Conservation (phyloP, 805 yeast genomes). For the Pichia kluyveri region DNA sequence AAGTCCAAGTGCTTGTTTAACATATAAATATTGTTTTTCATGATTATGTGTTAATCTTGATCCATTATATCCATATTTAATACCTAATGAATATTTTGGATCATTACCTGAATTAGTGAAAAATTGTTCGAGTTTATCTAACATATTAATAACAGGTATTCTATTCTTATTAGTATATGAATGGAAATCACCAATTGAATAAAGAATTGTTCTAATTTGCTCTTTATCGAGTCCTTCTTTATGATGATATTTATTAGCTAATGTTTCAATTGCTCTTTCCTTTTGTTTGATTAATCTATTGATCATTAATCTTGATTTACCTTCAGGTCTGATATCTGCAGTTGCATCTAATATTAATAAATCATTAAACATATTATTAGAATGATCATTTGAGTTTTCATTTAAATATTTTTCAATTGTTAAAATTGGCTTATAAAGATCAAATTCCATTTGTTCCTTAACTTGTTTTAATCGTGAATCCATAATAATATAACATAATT, state of each 20-base stretch:
- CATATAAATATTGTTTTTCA: slow-evolving; percentile 63
- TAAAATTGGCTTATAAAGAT: slow-evolving; percentile 60
- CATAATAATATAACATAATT: slow-evolving; percentile 77
- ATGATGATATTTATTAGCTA: slow-evolving; percentile 42
- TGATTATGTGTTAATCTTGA: slow-evolving; percentile 70
- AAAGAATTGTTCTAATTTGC: slow-evolving; percentile 60
- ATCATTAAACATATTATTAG: slow-evolving; percentile 43
- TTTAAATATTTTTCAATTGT: slow-evolving; percentile 36
- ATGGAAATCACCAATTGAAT: slow-evolving; percentile 74
- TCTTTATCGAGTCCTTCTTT: slow-evolving; percentile 39
- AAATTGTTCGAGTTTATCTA: slow-evolving; percentile 41
- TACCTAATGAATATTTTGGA: slow-evolving; percentile 42
- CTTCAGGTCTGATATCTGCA: slow-evolving; percentile 53
- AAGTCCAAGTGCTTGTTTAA: slow-evolving; percentile 60
- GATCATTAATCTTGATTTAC: slow-evolving; percentile 44
- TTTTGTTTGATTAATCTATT: slow-evolving; percentile 54
- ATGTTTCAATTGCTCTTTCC: slow-evolving; percentile 57
- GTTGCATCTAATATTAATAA: slow-evolving; percentile 55
- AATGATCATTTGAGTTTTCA: slow-evolving; percentile 24
- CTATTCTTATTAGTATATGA: slow-evolving; percentile 63
- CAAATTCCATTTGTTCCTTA: slow-evolving; percentile 64
- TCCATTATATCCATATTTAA: slow-evolving; percentile 57
- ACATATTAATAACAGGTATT: slow-evolving; percentile 56
- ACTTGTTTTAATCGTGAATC: slow-evolving; percentile 71
- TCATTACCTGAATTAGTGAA: slow-evolving; percentile 26